Base-by-base conservation (phyloP, 495 filamentous ascomycete genomes). In the Rusavskia elegans region DNA sequence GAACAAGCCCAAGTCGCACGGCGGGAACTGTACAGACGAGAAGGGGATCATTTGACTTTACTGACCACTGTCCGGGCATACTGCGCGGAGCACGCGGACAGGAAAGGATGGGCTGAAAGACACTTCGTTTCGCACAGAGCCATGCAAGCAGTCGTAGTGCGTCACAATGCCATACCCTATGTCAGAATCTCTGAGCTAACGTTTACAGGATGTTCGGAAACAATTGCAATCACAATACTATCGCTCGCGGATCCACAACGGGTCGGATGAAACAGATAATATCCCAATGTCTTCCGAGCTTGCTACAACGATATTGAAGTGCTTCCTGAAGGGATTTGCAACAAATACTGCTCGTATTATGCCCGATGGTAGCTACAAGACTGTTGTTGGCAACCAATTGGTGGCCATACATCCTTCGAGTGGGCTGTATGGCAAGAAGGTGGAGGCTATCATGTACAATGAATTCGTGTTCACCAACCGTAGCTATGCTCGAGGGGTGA, bases 401-500 rank as follows among this genome's bases (percentile, higher is more conserved):
- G 87, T 99, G 9, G 79, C 85, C 0, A 85, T 99, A 25, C 93
- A 99, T 62, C 93, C 93, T 0, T 81, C 80, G 0, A 94, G 87
- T 61, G 83, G 85, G 2, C 62, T 99, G 5, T 86, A 86, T 60
- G 87, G 90, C 9, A 79, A 82, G 66, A 95, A 90, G 66, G 76
- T 82, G 52, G 90, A 96, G 71, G 90, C 87, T 0, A 92, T 99
- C 58, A 81, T 97, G 80, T 99, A 90, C 60, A 78, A 89, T 57
- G 89, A 99, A 64, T 89, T 92, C 66, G 89, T 99, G 2, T 97
- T 85, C 63, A 99, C 93, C 8, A 85, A 83, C 49, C 86, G 83
- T 63, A 89, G 82, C 59, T 99, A 93, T 68, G 93, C 85, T 14
- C 83, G 88, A 62, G 83, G 83, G 37, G 90, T 96, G 46, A 93